These are phyloP conservation scores for Citrus sinensis DNA, from an alignment of 345 rosid genomes.

Conservation along the genomic window DNA sequence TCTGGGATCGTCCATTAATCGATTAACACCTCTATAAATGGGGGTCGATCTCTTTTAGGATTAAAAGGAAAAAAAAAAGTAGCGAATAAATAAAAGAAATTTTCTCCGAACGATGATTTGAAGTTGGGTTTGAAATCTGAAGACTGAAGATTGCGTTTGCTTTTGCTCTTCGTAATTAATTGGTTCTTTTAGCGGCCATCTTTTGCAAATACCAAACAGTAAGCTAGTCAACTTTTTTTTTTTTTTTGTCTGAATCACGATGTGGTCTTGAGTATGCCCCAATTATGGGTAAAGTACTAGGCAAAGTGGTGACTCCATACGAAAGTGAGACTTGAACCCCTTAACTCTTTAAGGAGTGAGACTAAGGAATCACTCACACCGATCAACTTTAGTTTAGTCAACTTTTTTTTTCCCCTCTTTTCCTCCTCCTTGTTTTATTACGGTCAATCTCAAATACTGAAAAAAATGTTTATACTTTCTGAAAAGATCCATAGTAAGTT, in stretches of 20 bases:
- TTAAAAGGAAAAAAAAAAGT: not conserved
- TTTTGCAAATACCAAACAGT: too few species aligned
- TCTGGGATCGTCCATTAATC: not conserved
- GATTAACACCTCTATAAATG: not conserved
- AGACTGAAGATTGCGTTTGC: too few species aligned
- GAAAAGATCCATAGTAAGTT: too few species aligned
- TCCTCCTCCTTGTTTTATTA: too few species aligned
- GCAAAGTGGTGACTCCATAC: fast-evolving
- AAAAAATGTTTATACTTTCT: too few species aligned
- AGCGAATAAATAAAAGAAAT: not conserved
- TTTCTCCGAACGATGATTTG: not conserved
- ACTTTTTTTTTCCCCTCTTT: too few species aligned
- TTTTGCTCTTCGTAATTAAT: not conserved
- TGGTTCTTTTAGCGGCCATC: not conserved
- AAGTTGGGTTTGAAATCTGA: too few species aligned
- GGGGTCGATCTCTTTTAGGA: not conserved
- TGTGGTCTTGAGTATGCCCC: fast-evolving
- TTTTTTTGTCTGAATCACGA: too few species aligned
- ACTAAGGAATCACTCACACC: fast-evolving
- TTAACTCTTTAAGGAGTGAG: fast-evolving
- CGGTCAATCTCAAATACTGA: too few species aligned
- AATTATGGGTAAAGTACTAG: too few species aligned
- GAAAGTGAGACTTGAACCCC: fast-evolving
- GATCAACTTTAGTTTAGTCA: fast-evolving
- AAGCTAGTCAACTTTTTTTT: not conserved